Percentiles rank a stretch among this genome's conserved stretches.
Evolutionary conservation across 2,329 filamentous ascomycete species (phyloP).

Genomic region (Hymenoscyphus fructigenus): DNA sequence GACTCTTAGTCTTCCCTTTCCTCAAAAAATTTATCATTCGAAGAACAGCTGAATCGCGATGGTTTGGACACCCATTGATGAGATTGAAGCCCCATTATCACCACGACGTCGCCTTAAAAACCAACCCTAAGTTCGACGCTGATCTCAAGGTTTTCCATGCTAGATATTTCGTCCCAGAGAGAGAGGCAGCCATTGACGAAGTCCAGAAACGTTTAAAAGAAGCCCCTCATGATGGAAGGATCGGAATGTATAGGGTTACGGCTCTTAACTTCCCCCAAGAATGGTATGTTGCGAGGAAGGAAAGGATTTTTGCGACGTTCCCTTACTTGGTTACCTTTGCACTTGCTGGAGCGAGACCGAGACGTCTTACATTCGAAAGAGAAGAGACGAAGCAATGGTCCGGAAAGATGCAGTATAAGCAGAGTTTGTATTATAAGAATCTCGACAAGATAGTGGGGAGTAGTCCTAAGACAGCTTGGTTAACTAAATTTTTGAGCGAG

Average conservation of each 20-base stretch:
- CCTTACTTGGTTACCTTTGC: slow-evolving; percentile 19
- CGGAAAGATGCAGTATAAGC: slow-evolving; percentile 1
- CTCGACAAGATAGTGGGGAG: slow-evolving; percentile 16
- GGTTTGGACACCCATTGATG: slow-evolving; percentile 25
- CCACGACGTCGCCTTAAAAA: slow-evolving; percentile 18
- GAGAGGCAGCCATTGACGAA: background rate
- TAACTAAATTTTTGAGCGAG: slow-evolving; percentile 18
- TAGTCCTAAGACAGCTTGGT: slow-evolving; percentile 24
- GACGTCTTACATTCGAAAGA: slow-evolving; percentile 12
- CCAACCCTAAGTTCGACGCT: background rate
- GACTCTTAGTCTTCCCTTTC: slow-evolving; percentile 9
- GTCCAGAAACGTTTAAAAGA: background rate
- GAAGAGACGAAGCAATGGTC: slow-evolving; percentile 15
- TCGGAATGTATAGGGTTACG: background rate
- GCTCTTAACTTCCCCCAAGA: slow-evolving; percentile 13
- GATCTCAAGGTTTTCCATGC: background rate
- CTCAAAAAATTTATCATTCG: slow-evolving; percentile 24
- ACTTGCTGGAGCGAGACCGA: background rate
- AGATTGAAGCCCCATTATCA: slow-evolving; percentile 24
- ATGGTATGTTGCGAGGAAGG: slow-evolving; percentile 9
- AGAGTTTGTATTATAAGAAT: slow-evolving; percentile 14
- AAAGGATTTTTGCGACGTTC: slow-evolving; percentile 21
- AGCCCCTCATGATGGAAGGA: background rate
- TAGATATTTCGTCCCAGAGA: background rate
- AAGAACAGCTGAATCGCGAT: slow-evolving; percentile 20